phyloP scores from a whole-genome alignment of 306 rosid species.

The Pyrus pyrifolia region DNA sequence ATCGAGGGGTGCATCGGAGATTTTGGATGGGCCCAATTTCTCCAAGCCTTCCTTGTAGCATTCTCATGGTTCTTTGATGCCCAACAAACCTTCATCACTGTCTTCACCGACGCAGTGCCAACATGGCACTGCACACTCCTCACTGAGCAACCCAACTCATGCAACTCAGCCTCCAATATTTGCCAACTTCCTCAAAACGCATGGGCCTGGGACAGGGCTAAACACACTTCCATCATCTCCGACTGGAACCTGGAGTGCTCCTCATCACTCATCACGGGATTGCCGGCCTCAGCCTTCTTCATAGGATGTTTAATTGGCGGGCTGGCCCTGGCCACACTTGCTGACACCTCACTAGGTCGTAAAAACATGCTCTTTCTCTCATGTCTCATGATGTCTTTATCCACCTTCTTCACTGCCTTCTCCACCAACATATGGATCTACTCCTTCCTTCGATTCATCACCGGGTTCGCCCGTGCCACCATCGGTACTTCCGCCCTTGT shows the following conservation, averaged over 20 bases:
- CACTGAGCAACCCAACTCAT: not conserved
- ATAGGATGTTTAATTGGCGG: slow-evolving; percentile 52
- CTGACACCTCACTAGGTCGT: slow-evolving; percentile 50
- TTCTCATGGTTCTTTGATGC: slow-evolving; percentile 55
- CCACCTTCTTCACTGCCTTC: slow-evolving; percentile 36
- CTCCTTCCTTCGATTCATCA: slow-evolving; percentile 28
- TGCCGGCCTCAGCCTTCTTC: slow-evolving; percentile 58
- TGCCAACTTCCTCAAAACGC: slow-evolving; percentile 29
- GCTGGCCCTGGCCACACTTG: slow-evolving; percentile 37
- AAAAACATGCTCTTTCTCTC: slow-evolving; percentile 50
- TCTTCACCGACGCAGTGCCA: slow-evolving; percentile 53
- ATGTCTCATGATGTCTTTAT: slow-evolving; percentile 40
- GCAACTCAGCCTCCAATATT: slow-evolving; percentile 20
- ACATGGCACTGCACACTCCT: slow-evolving; percentile 39
- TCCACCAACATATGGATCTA: slow-evolving; percentile 48
- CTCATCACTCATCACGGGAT: slow-evolving; percentile 23
- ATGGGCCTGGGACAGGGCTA: slow-evolving; percentile 53
- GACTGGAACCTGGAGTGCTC: slow-evolving; percentile 45
- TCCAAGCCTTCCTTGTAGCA: slow-evolving; percentile 44
- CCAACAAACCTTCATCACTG: slow-evolving; percentile 49
- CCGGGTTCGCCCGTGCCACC: slow-evolving; percentile 45
- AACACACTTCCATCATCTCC: slow-evolving; percentile 30
- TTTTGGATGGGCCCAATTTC: slow-evolving; percentile 38
- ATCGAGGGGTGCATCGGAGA: slow-evolving; percentile 40
- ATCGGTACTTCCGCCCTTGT: slow-evolving; percentile 53